A percentile compares a stretch with the other conserved stretches of the same genome.
These are phyloP conservation scores for Larix sibirica DNA, from an alignment of 83 land plant species.

Conservation along the genomic window DNA sequence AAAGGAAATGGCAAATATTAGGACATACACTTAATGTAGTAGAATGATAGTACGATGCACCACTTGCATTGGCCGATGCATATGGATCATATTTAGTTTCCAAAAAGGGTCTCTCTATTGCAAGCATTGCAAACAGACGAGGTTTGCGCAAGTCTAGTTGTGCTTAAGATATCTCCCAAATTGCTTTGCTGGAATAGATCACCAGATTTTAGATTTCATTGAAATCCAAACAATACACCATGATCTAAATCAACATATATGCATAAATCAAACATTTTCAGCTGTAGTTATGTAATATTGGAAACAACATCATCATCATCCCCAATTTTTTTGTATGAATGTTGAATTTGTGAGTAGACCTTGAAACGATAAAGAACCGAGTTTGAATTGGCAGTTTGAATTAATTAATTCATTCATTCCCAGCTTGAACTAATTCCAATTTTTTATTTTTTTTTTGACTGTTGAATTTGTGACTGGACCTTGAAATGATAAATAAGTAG, in stretches of 20 bases:
- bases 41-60: conserved; percentile 87
- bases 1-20: no score
- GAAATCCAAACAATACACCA: background rate
- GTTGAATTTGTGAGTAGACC: background rate
- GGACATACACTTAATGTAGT: conserved; percentile 49
- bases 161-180: conserved; percentile 70
- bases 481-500: no score
- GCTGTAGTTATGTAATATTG: background rate
- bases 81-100: conserved; percentile 81
- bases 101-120: conserved; percentile 74
- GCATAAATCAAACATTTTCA: background rate
- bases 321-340: background rate
- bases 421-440: no score
- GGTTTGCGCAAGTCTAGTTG: conserved; percentile 68
- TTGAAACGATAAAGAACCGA: background rate
- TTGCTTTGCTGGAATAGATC: conserved; percentile 43
- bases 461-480: no score
- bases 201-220: background rate
- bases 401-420: no score
- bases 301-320: background rate
- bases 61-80: conserved; percentile 62
- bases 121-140: conserved; percentile 76
- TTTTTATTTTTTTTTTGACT: no score
- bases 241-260: background rate
- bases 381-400: no score